Conservation (phyloP, 352 stramenopile species). For the Aphanomyces invadans region DNA sequence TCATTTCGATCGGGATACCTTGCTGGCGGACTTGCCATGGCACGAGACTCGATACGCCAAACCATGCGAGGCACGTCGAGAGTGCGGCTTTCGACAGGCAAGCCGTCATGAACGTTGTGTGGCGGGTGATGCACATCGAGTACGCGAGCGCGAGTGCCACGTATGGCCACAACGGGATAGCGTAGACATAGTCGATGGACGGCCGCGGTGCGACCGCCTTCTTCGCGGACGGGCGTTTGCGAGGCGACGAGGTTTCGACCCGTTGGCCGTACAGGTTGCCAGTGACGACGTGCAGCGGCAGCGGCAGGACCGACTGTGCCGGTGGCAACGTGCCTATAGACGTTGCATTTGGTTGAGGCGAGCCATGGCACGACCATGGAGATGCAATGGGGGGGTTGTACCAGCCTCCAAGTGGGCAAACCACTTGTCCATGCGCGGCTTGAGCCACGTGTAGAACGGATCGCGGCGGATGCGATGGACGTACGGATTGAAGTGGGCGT, state of each 20-base stretch:
- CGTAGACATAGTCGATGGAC: slow-evolving; percentile 66
- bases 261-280: slow-evolving; percentile 25
- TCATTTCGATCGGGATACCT: not conserved
- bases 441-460: slow-evolving; percentile 70
- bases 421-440: slow-evolving; percentile 55
- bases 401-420: slow-evolving; percentile 43
- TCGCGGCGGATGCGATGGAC: slow-evolving; percentile 52
- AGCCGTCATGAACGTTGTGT: slow-evolving; percentile 38
- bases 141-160: slow-evolving; percentile 42
- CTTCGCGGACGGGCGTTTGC: too few relatives aligned
- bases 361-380: too few relatives aligned
- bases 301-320: slow-evolving; percentile 26
- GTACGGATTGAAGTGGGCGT: slow-evolving; percentile 37
- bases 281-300: slow-evolving; percentile 6
- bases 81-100: slow-evolving; percentile 61
- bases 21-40: slow-evolving; percentile 45
- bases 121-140: slow-evolving; percentile 37
- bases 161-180: slow-evolving; percentile 69
- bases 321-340: slow-evolving; percentile 29
- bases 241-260: too few relatives aligned
- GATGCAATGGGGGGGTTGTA: not conserved
- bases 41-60: slow-evolving; percentile 49
- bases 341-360: not conserved
- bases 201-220: too few relatives aligned
- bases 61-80: slow-evolving; percentile 58